These are phyloP conservation scores for Metschnikowia bowlesiae DNA, from an alignment of 805 yeast species.

Conservation along the genomic window DNA sequence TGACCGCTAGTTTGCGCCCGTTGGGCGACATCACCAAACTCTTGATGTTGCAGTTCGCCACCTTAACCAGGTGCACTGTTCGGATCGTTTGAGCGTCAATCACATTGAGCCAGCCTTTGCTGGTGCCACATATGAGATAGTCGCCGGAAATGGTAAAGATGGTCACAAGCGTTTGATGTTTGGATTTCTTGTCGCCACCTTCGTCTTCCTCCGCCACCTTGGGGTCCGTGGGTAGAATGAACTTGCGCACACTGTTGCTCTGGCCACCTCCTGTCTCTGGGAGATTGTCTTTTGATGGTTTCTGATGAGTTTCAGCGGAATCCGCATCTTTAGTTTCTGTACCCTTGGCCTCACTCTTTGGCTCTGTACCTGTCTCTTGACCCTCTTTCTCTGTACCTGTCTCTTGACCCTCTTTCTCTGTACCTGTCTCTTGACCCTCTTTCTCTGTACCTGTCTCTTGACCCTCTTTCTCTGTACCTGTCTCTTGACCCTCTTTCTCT, in stretches of 20 bases:
- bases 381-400: background rate
- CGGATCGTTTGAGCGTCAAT: constrained; percentile 26
- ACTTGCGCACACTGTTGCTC: too few species aligned
- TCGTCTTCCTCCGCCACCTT: constrained; percentile 4
- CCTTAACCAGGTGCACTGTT: constrained; percentile 46
- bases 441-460: too few species aligned
- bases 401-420: too few species aligned
- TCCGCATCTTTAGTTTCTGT: too few species aligned
- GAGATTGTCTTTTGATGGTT: too few species aligned
- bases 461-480: too few species aligned
- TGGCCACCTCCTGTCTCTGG: too few species aligned
- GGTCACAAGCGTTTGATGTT: constrained; percentile 46
- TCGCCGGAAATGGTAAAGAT: constrained; percentile 51
- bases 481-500: too few species aligned
- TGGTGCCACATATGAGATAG: constrained; percentile 68
- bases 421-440: too few species aligned
- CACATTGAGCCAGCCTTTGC: constrained; percentile 71
- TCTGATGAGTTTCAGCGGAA: too few species aligned
- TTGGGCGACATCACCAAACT: constrained; percentile 55
- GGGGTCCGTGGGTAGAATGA: constrained; percentile 19
- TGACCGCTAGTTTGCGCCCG: constrained; percentile 62
- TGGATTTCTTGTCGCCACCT: constrained; percentile 11
- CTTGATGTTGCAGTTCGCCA: constrained; percentile 71
- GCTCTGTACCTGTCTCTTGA: background rate
- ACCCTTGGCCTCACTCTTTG: background rate